Evolutionary conservation across 805 yeast genomes (phyloP), one percentile per base, ranked within the genome.

Genomic region (Ogataea henricii): DNA sequence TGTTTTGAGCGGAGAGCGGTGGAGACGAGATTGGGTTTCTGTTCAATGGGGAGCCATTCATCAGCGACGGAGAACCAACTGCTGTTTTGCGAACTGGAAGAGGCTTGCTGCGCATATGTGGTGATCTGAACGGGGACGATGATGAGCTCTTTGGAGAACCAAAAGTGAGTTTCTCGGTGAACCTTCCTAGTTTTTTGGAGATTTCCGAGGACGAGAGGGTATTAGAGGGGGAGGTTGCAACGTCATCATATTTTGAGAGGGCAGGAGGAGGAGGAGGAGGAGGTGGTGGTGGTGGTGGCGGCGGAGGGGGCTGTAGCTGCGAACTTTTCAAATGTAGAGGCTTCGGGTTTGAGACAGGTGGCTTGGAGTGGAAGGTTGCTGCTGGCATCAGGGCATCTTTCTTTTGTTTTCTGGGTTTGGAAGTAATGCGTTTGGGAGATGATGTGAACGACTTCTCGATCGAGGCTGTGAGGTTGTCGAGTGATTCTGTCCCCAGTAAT

Each of bases 131-230:
- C 20, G 43, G 18, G 23, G 47, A 20, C 3, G 40, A 30, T 18
- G 51, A 13, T 18, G 51, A 13, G 42, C 45, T 43, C 45, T 51
- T 38, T 16, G 54, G 51, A 21, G 52, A 47, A 23, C 52, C 45
- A 48, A 46, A 25, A 40, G 45, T 57, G 10, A 62, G 35, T 34
- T 57, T 62, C 21, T 51, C 57, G 18, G 62, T 58, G 18, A 63
- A 53, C 13, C 43, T 54, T 3, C 57, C 64, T 16, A 62, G 44
- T 37, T 48, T 56, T 39, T 50, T 59, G 3, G 41, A 39, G 16
- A 56, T 52, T 2, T 48, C 46, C 5, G 40, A 43, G 1, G 57
- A 48, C 2, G 56, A 44, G n/a, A 48, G 44, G 20, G 55, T 36
- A 9, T 46, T 41, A 7, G 50, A 25, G 2, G 51, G 40, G 10